These are phyloP conservation scores for Nicotiana tabacum DNA, from an alignment of 257 asterid species.

Conservation along the genomic window DNA sequence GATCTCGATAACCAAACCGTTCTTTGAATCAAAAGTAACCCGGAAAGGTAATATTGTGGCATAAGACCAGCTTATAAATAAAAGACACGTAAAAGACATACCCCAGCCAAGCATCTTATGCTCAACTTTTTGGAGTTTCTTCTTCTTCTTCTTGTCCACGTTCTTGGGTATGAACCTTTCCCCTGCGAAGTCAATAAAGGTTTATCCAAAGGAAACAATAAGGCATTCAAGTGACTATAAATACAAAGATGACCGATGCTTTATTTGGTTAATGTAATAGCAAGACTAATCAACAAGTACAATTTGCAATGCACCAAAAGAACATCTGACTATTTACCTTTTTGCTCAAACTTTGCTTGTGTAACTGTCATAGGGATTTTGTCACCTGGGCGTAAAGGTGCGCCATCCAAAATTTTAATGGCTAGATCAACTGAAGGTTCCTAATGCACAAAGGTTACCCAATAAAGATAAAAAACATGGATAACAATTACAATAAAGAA, in stretches of 20 bases:
- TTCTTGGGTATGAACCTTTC: slow-evolving; percentile 72
- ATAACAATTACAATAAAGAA: neutral
- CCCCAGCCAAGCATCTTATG: slow-evolving; percentile 99
- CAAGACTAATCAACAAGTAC: neutral
- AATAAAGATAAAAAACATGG: slow-evolving; percentile 2
- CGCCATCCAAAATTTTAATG: slow-evolving; percentile 75
- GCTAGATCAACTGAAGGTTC: slow-evolving; percentile 97
- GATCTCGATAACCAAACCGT: neutral
- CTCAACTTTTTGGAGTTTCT: slow-evolving; percentile 78
- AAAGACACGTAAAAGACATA: slow-evolving; percentile 28
- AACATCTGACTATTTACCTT: slow-evolving; percentile 45
- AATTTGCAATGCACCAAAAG: slow-evolving; percentile 13
- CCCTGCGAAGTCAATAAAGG: slow-evolving; percentile 42
- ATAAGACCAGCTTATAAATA: neutral
- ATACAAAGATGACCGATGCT: neutral
- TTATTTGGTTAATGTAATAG: neutral
- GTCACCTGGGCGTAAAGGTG: slow-evolving; percentile 75
- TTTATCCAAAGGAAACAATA: slow-evolving; percentile 7
- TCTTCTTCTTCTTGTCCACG: slow-evolving; percentile 85
- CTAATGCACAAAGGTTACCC: slow-evolving; percentile 27
- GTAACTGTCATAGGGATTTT: slow-evolving; percentile 74
- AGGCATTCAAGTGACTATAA: neutral
- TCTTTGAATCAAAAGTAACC: neutral
- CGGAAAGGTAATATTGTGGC: neutral
- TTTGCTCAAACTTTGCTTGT: slow-evolving; percentile 87